Evolutionary conservation across 2,329 filamentous ascomycete genomes (phyloP).

Genomic region (Cladobotryum protrusum): DNA sequence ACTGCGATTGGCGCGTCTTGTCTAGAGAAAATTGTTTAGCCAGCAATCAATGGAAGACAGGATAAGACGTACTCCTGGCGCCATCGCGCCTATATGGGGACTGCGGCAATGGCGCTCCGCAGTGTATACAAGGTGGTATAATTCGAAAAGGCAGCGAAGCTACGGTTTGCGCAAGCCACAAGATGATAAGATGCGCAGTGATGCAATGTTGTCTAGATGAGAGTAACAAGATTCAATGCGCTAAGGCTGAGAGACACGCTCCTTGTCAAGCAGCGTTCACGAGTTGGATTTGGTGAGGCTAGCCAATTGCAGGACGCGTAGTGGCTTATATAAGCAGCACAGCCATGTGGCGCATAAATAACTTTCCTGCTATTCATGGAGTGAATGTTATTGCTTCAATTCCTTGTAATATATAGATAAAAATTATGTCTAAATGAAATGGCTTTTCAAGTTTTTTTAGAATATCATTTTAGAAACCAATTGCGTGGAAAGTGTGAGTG

Average conservation of each 20-base stretch:
- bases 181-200: not conserved
- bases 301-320: slow-evolving; percentile 5
- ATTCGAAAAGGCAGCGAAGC: too few relatives aligned
- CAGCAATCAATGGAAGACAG: not conserved
- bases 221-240: not conserved
- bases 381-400: not conserved
- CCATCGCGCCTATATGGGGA: slow-evolving; percentile 25
- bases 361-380: too few relatives aligned
- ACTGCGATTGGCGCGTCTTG: slow-evolving; percentile 50
- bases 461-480: too few relatives aligned
- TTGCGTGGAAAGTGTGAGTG: too few relatives aligned
- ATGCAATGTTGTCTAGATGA: not conserved
- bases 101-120: not conserved
- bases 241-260: not conserved
- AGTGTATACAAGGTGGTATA: not conserved
- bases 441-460: too few relatives aligned
- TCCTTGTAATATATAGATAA: too few relatives aligned
- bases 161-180: not conserved
- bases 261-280: not conserved
- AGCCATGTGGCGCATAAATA: too few relatives aligned
- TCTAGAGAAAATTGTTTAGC: slow-evolving; percentile 31
- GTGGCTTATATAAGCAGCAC: slow-evolving; percentile 8
- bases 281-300: not conserved
- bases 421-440: too few relatives aligned
- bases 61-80: slow-evolving; percentile 30